Evolutionary conservation across 108 stramenopile species (phyloP).

Genomic region (Cyclotella cryptica): DNA sequence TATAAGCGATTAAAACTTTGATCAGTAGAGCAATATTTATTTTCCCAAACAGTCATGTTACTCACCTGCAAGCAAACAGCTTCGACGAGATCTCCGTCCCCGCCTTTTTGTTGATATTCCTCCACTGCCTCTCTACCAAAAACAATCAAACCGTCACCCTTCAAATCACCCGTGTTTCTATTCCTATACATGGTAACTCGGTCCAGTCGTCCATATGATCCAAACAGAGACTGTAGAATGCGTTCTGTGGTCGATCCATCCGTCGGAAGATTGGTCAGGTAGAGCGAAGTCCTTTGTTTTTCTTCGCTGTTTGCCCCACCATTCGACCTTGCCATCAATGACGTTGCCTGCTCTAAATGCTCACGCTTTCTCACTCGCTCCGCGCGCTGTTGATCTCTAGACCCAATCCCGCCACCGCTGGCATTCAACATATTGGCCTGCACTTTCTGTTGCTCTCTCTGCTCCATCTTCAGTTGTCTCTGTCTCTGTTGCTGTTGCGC

Average conservation of each 20-base stretch:
- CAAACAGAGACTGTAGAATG: slow-evolving; percentile 63
- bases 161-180: slow-evolving; percentile 61
- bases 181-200: slow-evolving; percentile 74
- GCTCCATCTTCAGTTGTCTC: slow-evolving; percentile 18
- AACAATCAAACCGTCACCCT: slow-evolving; percentile 82
- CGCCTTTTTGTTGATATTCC: slow-evolving; percentile 8
- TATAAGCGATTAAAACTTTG: background rate
- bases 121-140: slow-evolving; percentile 52
- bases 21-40: background rate
- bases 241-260: slow-evolving; percentile 67
- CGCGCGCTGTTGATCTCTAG: slow-evolving; percentile 55
- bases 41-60: slow-evolving; percentile 1
- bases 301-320: background rate
- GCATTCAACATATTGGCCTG: slow-evolving; percentile 22
- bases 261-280: slow-evolving; percentile 75
- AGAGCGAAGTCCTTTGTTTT: slow-evolving; percentile 20
- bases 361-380: slow-evolving; percentile 35
- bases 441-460: slow-evolving; percentile 25
- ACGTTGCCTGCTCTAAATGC: background rate
- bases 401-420: slow-evolving; percentile 71
- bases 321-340: background rate
- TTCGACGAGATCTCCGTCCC: slow-evolving; percentile 48
- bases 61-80: slow-evolving; percentile 82
- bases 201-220: slow-evolving; percentile 62
- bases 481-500: slow-evolving; percentile 42